Conservation (phyloP, 176 grass and related monocot genomes). For the Cocos nucifera region DNA sequence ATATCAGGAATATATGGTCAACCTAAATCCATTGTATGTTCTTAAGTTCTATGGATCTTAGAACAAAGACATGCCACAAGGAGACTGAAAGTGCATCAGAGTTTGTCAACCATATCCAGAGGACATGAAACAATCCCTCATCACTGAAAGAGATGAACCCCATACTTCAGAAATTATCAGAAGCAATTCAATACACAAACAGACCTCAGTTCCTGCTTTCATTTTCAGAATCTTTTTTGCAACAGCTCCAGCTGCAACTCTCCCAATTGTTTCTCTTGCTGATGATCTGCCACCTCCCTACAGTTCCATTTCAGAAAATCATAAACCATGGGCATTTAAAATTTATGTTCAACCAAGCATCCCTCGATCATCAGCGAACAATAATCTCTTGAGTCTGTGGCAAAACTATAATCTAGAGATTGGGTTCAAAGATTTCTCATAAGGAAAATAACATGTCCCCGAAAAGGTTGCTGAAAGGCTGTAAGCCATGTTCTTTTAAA, state of each 20-base stretch:
- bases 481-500: no score
- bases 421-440: no score
- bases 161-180: background rate
- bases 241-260: slow-evolving; percentile 91
- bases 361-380: no score
- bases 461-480: no score
- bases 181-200: background rate
- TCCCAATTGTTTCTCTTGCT: slow-evolving; percentile 98
- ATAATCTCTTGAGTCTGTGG: no score
- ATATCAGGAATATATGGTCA: no score
- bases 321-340: background rate
- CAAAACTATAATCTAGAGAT: no score
- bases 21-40: no score
- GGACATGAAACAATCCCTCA: background rate
- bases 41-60: no score
- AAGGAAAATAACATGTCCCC: no score
- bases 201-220: slow-evolving; percentile 27
- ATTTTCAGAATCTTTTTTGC: slow-evolving; percentile 98
- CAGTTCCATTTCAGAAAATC: slow-evolving; percentile 11
- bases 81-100: no score
- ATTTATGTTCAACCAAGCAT: slow-evolving; percentile 12
- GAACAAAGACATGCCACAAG: no score
- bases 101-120: background rate
- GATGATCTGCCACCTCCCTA: slow-evolving; percentile 97
- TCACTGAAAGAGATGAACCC: background rate